Percentiles rank a stretch among this genome's conserved stretches.
Evolutionary conservation across 2,329 filamentous ascomycete genomes (phyloP).

Genomic region (Penicillium sp.): DNA sequence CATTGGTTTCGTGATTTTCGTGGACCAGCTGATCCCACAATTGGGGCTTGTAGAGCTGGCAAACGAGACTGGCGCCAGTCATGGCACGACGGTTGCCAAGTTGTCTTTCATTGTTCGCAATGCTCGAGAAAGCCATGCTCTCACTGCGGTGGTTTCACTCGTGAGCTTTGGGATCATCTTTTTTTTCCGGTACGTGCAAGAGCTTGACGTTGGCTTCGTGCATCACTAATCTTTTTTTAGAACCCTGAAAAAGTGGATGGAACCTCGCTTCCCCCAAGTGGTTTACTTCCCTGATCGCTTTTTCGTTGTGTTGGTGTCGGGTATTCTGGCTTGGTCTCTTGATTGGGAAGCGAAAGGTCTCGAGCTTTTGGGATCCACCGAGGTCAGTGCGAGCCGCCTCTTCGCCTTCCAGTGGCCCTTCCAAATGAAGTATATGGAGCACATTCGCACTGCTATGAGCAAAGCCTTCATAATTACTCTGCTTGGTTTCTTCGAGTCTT

Average conservation of each 20-base stretch:
- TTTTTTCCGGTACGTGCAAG: constrained; percentile 68
- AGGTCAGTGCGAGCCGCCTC: constrained; percentile 67
- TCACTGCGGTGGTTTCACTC: constrained; percentile 75
- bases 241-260: constrained; percentile 76
- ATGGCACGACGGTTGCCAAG: constrained; percentile 86
- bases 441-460: constrained; percentile 82
- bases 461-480: constrained; percentile 92
- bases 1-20: constrained; percentile 92
- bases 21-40: constrained; percentile 92
- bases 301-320: constrained; percentile 80
- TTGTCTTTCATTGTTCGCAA: constrained; percentile 75
- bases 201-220: background rate
- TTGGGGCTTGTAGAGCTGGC: constrained; percentile 72
- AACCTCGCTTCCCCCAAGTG: constrained; percentile 75
- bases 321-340: constrained; percentile 73
- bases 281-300: constrained; percentile 93
- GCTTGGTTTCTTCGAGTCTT: constrained; percentile 97
- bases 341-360: constrained; percentile 80
- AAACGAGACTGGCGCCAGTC: constrained; percentile 62
- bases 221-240: constrained; percentile 46
- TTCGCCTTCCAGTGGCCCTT: constrained; percentile 90
- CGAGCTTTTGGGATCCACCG: constrained; percentile 78
- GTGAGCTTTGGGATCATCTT: constrained; percentile 86
- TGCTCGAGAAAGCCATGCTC: constrained; percentile 63
- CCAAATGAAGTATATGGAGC: constrained; percentile 69